These are phyloP conservation scores for Ceratopteris richardii DNA, from an alignment of 75 land plant genomes.

Conservation along the genomic window DNA sequence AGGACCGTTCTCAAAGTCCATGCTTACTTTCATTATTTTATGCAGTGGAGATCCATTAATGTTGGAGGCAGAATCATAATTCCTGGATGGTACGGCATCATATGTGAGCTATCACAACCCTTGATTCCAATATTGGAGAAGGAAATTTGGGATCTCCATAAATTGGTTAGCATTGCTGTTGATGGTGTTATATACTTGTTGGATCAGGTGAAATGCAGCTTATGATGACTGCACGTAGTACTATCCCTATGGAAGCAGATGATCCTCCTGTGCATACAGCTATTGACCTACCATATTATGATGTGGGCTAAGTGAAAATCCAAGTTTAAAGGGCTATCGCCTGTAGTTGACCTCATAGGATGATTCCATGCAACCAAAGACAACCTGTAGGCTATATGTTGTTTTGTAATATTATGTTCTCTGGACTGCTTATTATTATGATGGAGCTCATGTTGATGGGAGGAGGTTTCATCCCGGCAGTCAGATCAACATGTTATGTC, in stretches of 20 bases:
- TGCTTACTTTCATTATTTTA: too few relatives aligned
- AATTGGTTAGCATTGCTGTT: conserved; percentile 20
- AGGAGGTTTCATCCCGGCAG: too few relatives aligned
- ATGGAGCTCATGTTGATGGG: too few relatives aligned
- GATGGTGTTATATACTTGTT: conserved; percentile 10
- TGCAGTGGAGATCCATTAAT: conserved; percentile 69
- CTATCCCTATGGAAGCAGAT: conserved; percentile 1
- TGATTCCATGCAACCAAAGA: not conserved
- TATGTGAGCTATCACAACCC: conserved; percentile 16
- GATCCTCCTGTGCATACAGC: conserved; percentile 1
- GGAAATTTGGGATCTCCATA: conserved; percentile 8
- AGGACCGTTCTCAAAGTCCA: too few relatives aligned
- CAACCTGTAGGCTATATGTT: too few relatives aligned
- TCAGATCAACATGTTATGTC: too few relatives aligned
- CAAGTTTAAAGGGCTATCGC: too few relatives aligned
- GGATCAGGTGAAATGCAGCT: conserved; percentile 21
- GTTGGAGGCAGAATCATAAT: conserved; percentile 42
- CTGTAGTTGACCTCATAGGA: not conserved
- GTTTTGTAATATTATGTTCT: too few relatives aligned
- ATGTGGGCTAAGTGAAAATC: not conserved
- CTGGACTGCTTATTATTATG: too few relatives aligned
- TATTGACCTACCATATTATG: conserved; percentile 5
- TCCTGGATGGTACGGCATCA: conserved; percentile 65
- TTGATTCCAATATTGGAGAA: conserved; percentile 25
- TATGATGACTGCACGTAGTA: conserved; percentile 4